A percentile compares a stretch with the other conserved stretches of the same genome.
phyloP scores from a whole-genome alignment of 805 yeast genomes.

The Torulaspora gathmanii region DNA sequence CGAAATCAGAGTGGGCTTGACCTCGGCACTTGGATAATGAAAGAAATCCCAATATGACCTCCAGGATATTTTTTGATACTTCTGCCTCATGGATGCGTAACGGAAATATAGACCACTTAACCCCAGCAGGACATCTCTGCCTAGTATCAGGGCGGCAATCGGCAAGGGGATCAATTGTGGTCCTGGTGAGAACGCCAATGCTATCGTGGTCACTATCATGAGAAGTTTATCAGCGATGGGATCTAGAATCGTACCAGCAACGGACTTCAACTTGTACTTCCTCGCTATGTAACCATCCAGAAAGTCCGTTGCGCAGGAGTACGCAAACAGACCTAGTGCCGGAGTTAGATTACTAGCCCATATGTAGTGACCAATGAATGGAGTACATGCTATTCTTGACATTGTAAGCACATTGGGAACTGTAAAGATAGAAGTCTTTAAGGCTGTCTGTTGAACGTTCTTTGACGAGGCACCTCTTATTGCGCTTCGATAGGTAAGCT shows the following conservation, averaged over 20 bases:
- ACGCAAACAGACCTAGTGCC: conserved; percentile 71
- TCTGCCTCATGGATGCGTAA: conserved; percentile 46
- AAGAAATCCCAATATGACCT: conserved; percentile 66
- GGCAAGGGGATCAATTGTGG: conserved; percentile 66
- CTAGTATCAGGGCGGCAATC: conserved; percentile 66
- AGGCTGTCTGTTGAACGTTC: conserved; percentile 32
- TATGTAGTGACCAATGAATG: conserved; percentile 76
- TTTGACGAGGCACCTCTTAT: not conserved
- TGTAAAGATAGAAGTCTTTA: conserved; percentile 48
- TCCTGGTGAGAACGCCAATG: conserved; percentile 50
- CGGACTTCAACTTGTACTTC: conserved; percentile 65
- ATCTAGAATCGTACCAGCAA: conserved; percentile 85
- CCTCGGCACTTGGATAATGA: conserved; percentile 75
- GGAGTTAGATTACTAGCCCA: conserved; percentile 54
- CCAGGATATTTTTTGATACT: conserved; percentile 43
- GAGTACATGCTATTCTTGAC: conserved; percentile 76
- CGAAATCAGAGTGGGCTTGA: conserved; percentile 80
- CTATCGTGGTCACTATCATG: conserved; percentile 79
- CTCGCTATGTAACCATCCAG: conserved; percentile 92
- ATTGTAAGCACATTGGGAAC: conserved; percentile 82
- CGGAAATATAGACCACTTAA: conserved; percentile 68
- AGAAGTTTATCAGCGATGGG: conserved; percentile 92
- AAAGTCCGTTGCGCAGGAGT: conserved; percentile 87
- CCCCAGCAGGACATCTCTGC: conserved; percentile 74
- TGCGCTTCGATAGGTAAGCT: not conserved